phyloP scores from a whole-genome alignment of 345 rosid species.

The Orychophragmus violaceus region DNA sequence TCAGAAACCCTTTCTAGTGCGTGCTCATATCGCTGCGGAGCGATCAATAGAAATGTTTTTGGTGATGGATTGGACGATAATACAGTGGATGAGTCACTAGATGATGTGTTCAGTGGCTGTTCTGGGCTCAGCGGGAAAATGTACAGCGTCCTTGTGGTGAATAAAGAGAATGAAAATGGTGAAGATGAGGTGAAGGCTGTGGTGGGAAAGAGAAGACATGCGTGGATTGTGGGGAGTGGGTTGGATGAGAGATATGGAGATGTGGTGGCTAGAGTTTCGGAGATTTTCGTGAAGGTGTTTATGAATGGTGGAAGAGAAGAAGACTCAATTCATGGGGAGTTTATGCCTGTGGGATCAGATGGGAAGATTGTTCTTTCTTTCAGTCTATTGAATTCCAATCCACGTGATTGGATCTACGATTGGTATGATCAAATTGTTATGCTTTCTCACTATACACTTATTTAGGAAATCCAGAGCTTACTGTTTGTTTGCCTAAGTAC shows the following conservation, averaged over 20 bases:
- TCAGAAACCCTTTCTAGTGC: slow-evolving; percentile 6
- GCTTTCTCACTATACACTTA: not conserved
- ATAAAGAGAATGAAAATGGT: slow-evolving; percentile 27
- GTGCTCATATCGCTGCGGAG: slow-evolving; percentile 49
- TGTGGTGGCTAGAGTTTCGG: slow-evolving; percentile 46
- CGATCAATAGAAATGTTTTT: slow-evolving; percentile 33
- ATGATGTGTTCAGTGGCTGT: slow-evolving; percentile 38
- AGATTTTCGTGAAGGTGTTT: slow-evolving; percentile 67
- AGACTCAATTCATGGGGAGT: slow-evolving; percentile 66
- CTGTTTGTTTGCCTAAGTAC: slow-evolving; percentile 1
- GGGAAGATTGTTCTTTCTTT: slow-evolving; percentile 83
- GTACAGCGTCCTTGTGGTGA: slow-evolving; percentile 63
- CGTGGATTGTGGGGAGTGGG: slow-evolving; percentile 63
- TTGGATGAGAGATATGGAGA: slow-evolving; percentile 34
- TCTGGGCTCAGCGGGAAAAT: slow-evolving; percentile 31
- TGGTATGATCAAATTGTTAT: slow-evolving; percentile 43
- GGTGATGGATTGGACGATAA: slow-evolving; percentile 37
- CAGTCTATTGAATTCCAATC: slow-evolving; percentile 78
- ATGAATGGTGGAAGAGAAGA: slow-evolving; percentile 79
- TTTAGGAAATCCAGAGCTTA: not conserved
- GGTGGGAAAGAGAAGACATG: slow-evolving; percentile 84
- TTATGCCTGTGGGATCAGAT: slow-evolving; percentile 95
- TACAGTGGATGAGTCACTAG: slow-evolving; percentile 53
- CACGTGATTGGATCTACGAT: slow-evolving; percentile 78
- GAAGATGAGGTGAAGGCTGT: slow-evolving; percentile 42